A percentile compares a stretch with the other conserved stretches of the same genome.
Evolutionary conservation across 2,329 filamentous ascomycete genomes (phyloP).

Genomic region (Nigrograna mackinnonii): DNA sequence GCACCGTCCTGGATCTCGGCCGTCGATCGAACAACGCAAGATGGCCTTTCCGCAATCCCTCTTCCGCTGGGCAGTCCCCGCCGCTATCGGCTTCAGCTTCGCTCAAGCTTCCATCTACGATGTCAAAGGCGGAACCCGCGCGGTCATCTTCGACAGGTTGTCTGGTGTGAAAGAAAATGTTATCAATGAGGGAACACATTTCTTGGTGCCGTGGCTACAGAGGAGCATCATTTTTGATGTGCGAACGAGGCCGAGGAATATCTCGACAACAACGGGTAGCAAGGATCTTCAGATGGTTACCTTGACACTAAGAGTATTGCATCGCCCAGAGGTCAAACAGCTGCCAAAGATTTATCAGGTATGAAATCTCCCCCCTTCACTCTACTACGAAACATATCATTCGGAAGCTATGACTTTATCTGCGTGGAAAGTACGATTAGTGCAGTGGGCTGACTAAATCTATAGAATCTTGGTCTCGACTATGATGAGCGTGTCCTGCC

Average conservation of each 20-base stretch:
- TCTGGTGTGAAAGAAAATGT: slow-evolving; percentile 91
- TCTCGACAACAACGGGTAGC: slow-evolving; percentile 94
- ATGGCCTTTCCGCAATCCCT: slow-evolving; percentile 40
- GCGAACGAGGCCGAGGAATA: slow-evolving; percentile 94
- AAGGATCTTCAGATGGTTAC: slow-evolving; percentile 99
- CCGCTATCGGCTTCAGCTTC: slow-evolving; percentile 68
- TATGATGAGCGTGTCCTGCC: slow-evolving; percentile 76
- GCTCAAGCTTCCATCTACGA: slow-evolving; percentile 89
- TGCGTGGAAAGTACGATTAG: background rate
- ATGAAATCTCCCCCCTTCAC: too few relatives aligned
- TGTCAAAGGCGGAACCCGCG: slow-evolving; percentile 90
- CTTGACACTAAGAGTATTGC: slow-evolving; percentile 92
- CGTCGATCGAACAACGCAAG: background rate
- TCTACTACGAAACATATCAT: too few relatives aligned
- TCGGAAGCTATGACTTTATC: background rate
- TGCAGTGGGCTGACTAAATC: background rate
- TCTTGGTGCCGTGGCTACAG: slow-evolving; percentile 94
- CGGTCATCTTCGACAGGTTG: slow-evolving; percentile 96
- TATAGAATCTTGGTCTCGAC: slow-evolving; percentile 90
- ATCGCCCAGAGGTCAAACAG: slow-evolving; percentile 88
- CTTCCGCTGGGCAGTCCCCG: slow-evolving; percentile 68
- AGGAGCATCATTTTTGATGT: slow-evolving; percentile 95
- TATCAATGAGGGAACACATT: slow-evolving; percentile 95
- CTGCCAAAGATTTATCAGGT: slow-evolving; percentile 99
- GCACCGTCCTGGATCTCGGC: background rate